Evolutionary conservation across 495 filamentous ascomycete species (phyloP).

Genomic region (Apodospora peruviana): DNA sequence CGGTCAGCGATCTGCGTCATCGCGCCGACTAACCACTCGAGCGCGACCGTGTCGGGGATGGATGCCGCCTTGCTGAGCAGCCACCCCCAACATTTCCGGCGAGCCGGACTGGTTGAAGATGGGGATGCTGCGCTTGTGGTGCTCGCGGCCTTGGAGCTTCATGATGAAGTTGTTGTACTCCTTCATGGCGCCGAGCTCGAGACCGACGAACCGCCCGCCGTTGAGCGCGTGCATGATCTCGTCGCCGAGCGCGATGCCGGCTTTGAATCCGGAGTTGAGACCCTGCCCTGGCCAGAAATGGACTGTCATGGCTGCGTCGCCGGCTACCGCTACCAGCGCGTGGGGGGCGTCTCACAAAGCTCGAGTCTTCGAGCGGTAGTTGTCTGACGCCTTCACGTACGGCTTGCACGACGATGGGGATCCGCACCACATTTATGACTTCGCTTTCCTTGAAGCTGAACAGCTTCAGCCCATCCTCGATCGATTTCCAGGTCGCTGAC

Average conservation of each 20-base stretch:
- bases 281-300: constrained; percentile 32
- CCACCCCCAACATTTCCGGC: constrained; percentile 29
- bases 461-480: constrained; percentile 33
- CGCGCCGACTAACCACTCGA: constrained; percentile 30
- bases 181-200: constrained; percentile 24
- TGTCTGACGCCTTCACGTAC: constrained; percentile 30
- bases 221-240: constrained; percentile 30
- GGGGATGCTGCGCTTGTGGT: constrained; percentile 35
- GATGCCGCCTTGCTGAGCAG: constrained; percentile 21
- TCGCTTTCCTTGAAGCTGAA: constrained; percentile 35
- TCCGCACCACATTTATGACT: constrained; percentile 35
- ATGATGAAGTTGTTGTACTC: constrained; percentile 33
- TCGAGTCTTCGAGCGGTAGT: constrained; percentile 24
- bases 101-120: constrained; percentile 31
- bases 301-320: constrained; percentile 30
- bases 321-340: constrained; percentile 25
- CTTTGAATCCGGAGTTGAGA: constrained; percentile 31
- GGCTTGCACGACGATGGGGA: constrained; percentile 35
- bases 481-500: constrained; percentile 28
- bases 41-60: constrained; percentile 25
- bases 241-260: constrained; percentile 26
- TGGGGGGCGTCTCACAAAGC: constrained; percentile 25
- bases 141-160: constrained; percentile 29
- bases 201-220: constrained; percentile 21
- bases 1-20: constrained; percentile 29